Base-by-base conservation (phyloP, 2,329 filamentous ascomycete genomes). In the Colletotrichum liriopes region DNA sequence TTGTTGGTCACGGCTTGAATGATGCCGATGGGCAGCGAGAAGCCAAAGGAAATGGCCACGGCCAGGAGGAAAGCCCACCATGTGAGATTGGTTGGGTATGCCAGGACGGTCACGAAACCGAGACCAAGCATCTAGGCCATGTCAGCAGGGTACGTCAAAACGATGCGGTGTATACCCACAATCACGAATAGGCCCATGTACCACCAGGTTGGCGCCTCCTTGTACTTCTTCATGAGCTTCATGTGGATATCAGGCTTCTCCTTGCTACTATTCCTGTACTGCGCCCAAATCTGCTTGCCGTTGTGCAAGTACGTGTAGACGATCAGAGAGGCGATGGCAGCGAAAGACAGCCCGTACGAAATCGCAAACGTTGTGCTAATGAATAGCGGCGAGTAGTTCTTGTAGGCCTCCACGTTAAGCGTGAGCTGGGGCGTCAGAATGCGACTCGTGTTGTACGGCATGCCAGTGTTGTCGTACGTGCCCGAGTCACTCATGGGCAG, bases 51-150 rank as follows among this genome's bases (percentile, higher is more conserved):
- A 70, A 94, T 91, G 63, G 86, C 82, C 4, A 94, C 86, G 3
- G 92, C 87, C 7, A 94, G 80, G 55, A 94, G 79, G 75, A 94
- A 93, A 0, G 90, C 89, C 92, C 92, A 94, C 92, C 92, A 93
- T 1, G 86, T 85, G 72, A 94, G 82, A 73, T 93, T 91, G 3
- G 93, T 94, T 0, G 90, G 88, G 76, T 90, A 94, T 0, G 83
- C 87, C 12, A 91, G 81, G 4, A 90, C 84, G 2, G 89, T 88
- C 35, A 87, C 77, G 71, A 91, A 86, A 26, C 87, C 88, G 5
- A 90, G 81, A 4, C 74, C 80, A 2, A 91, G 84, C 81, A 90
- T 87, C 88, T 88, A 32, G 8, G 68, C 12, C 74, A 26, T 18
- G 56, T 78, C 49, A 76, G 66, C 61, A 58, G 23, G 18, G 5